These are phyloP conservation scores for Spiromastix sp. DNA, from an alignment of 2,329 filamentous ascomycete species.

Conservation along the genomic window DNA sequence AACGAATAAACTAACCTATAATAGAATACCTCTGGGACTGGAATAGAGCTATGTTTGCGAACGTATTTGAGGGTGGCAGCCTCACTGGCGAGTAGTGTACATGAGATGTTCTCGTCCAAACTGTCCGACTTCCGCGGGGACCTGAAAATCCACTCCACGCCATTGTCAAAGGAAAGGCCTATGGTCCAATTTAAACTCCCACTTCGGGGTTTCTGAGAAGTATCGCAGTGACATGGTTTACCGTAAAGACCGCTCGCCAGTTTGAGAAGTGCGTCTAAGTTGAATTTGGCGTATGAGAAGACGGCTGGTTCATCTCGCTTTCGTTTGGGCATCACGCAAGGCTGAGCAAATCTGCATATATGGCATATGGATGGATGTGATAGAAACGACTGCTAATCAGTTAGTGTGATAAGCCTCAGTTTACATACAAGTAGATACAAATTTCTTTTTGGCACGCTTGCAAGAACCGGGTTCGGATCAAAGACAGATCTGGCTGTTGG, in stretches of 20 bases:
- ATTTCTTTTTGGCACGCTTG: no score
- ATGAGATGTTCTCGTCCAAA: constrained; percentile 8
- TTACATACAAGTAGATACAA: no score
- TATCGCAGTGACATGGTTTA: constrained; percentile 8
- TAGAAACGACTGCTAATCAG: no score
- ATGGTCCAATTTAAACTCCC: constrained; percentile 24
- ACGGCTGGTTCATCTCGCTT: no score
- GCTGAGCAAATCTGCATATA: no score
- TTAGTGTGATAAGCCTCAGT: no score
- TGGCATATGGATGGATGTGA: no score
- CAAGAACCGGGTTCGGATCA: no score
- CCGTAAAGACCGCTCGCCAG: background rate
- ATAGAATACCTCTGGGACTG: constrained; percentile 20
- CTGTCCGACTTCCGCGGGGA: constrained; percentile 11
- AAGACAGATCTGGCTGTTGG: no score
- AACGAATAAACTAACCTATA: constrained; percentile 12
- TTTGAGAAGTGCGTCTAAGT: background rate
- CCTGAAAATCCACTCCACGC: constrained; percentile 21
- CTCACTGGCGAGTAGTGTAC: constrained; percentile 14
- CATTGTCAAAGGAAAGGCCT: constrained; percentile 21
- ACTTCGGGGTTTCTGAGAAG: constrained; percentile 14
- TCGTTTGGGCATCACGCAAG: no score
- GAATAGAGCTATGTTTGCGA: constrained; percentile 19
- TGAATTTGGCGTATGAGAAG: no score
- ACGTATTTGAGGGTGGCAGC: constrained; percentile 22